Base-by-base conservation (phyloP, 2,329 filamentous ascomycete genomes). In the Hymenoscyphus albidus region DNA sequence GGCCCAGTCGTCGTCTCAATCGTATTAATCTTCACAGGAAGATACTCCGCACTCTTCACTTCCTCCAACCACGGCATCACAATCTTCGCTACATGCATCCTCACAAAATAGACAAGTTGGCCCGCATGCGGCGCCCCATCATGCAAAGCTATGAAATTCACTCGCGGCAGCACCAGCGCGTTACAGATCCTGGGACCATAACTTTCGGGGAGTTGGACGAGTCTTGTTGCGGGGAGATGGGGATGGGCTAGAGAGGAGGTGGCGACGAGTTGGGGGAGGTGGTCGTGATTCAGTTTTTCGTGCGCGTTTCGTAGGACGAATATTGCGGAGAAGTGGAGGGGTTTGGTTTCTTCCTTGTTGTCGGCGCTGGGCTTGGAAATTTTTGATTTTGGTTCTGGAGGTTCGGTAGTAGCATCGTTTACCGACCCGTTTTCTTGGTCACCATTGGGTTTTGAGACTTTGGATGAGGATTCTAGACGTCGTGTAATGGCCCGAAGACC, bases 401-500 rank as follows among this genome's bases (percentile, higher is more conserved):
- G 40, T 18, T 57, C 1, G 60, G 18, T 10, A 14, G 16, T 9
- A 10, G 18, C 13, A n/a, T 42, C 40, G 18, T 31, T n/a, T 2
- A 18, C 22, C 44, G 39, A 40, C 14, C 18, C n/a, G 22, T 10
- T 59, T 16, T 31, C 14, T 58, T 58, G 55, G 14, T n/a, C 14
- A 12, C 38, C 18, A 13, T 16, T 32, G 7, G 58, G 39, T 31
- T 42, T 40, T 2, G 69, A 67, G 3, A 44, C 56, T 42, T 69
- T 64, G 1, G 72, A 71, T 16, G 68, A 64, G 18, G 32, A 51
- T 62, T 74, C 69, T 1, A 93, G 80, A 59, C 79, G 80, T 18
- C 85, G 82, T 5, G 85, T 88, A 64, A 91, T 86, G 64, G 78
- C 81, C 69, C 87, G 84, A 56, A 92, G 78, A 2, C 90, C 90